Evolutionary conservation across 352 stramenopile species (phyloP), one percentile per base, ranked within the genome.

Genomic region (Thraustochytrium sp.): DNA sequence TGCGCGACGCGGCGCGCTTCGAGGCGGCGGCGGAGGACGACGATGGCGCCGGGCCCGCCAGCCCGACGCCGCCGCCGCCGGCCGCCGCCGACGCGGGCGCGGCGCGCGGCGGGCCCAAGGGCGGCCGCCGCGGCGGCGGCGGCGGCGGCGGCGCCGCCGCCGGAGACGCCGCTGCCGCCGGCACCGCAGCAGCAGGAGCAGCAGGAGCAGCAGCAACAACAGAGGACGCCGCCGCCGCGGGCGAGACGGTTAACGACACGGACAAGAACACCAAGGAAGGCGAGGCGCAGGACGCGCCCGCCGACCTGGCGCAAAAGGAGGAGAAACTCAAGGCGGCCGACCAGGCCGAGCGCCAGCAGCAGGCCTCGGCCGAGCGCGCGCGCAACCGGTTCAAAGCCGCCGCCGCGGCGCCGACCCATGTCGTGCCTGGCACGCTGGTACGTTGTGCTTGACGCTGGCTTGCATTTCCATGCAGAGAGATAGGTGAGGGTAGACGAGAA

Each of bases 1-100:
- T 61, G 18, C 40, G 75, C 26, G 75, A 84, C 31, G 75, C 38
- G 16, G 8, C 34, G 18, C 26, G 40, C 9, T 80, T 80, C 38
- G 68, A 80, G 8, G 68, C 42, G 5, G 63, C 76, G 13, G 26
- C 26, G 36, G 68, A 80, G 53, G 68, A 80, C 68, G 68, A 75
- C 42, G 49, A 77, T 31, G 42, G 62, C 48, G 34, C 68, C 31
- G 77, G 42, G 63, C n/a, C n/a, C n/a, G n/a, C n/a, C n/a, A n/a
- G n/a, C n/a, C n/a, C n/a, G n/a, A n/a, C n/a, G n/a, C n/a, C n/a
- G n/a, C n/a, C n/a, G n/a, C n/a, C n/a, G n/a, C n/a, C n/a, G n/a
- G n/a, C n/a, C n/a, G 75, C 61, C 53, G 51, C 44, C 84, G 34
- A 64, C 76, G 18, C 64, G 85, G 21, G 23, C 34, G 18, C 40